Percentiles rank a stretch among this genome's conserved stretches.
phyloP scores from a whole-genome alignment of 2,329 filamentous ascomycete genomes.

The Colletotrichum tabaci region DNA sequence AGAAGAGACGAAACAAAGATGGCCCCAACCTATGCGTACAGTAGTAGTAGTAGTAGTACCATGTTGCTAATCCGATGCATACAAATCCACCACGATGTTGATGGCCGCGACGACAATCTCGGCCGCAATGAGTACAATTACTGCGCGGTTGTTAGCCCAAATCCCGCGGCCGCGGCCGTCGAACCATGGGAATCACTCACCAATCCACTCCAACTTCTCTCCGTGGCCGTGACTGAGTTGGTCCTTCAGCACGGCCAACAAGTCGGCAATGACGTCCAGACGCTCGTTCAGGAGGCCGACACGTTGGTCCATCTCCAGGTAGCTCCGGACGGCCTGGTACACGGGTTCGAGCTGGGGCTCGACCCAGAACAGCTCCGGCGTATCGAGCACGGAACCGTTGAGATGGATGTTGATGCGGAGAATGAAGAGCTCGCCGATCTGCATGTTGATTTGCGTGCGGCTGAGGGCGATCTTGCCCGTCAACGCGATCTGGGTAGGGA shows the following conservation, averaged over 20 bases:
- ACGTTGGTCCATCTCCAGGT: constrained; percentile 98
- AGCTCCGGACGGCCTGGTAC: constrained; percentile 94
- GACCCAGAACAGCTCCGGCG: constrained; percentile 97
- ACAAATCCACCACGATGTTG: constrained; percentile 95
- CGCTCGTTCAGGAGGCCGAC: constrained; percentile 91
- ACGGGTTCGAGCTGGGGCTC: constrained; percentile 97
- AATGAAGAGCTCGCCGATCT: constrained; percentile 98
- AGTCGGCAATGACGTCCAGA: constrained; percentile 91
- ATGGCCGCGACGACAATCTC: constrained; percentile 94
- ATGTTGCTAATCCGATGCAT: constrained; percentile 64
- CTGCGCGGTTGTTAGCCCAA: constrained; percentile 59
- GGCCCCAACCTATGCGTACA: neutral
- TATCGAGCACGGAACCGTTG: constrained; percentile 96
- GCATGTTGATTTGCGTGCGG: constrained; percentile 96
- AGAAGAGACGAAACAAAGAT: neutral
- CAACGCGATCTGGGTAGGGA: constrained; percentile 91
- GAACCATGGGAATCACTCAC: constrained; percentile 63
- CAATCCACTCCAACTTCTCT: constrained; percentile 91
- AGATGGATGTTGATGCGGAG: constrained; percentile 98
- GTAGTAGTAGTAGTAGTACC: neutral
- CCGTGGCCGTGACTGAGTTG: constrained; percentile 94
- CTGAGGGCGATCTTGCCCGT: constrained; percentile 94
- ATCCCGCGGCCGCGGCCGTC: neutral
- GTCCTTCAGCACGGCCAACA: constrained; percentile 94
- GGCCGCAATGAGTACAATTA: constrained; percentile 95